Evolutionary conservation across 2,329 filamentous ascomycete genomes (phyloP).

Genomic region (Trichoderma guizhouense): DNA sequence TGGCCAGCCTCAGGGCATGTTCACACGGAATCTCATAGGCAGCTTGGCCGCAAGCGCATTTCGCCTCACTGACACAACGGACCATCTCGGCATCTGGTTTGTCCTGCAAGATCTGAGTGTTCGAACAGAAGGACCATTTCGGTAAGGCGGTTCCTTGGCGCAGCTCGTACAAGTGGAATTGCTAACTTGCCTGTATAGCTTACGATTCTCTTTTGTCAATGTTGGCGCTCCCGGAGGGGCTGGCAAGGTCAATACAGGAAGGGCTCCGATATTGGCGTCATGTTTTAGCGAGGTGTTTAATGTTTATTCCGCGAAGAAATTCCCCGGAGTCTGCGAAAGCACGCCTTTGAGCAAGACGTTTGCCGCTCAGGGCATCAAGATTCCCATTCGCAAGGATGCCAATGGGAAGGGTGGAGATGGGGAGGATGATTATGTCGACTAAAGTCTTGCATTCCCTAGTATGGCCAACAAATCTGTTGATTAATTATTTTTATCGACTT

Average conservation of each 20-base stretch:
- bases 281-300: conserved; percentile 87
- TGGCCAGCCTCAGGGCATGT: conserved; percentile 72
- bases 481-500: background rate
- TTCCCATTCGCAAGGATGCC: conserved; percentile 89
- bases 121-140: conserved; percentile 84
- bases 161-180: background rate
- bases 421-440: conserved; percentile 46
- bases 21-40: conserved; percentile 90
- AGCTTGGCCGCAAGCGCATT: conserved; percentile 87
- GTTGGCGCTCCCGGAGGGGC: conserved; percentile 56
- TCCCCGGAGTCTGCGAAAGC: conserved; percentile 94
- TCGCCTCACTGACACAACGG: conserved; percentile 71
- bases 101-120: conserved; percentile 94
- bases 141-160: conserved; percentile 50
- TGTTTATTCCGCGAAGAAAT: conserved; percentile 96
- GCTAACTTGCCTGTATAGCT: conserved; percentile 37
- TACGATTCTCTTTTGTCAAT: conserved; percentile 76
- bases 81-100: conserved; percentile 92
- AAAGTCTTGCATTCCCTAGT: conserved; percentile 7
- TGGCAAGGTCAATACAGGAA: conserved; percentile 64
- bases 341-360: conserved; percentile 90
- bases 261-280: conserved; percentile 77
- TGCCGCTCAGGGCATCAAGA: conserved; percentile 91
- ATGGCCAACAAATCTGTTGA: background rate
- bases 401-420: conserved; percentile 50